These are phyloP conservation scores for Ochetophila trinervis DNA, from an alignment of 306 rosid species.

Conservation along the genomic window DNA sequence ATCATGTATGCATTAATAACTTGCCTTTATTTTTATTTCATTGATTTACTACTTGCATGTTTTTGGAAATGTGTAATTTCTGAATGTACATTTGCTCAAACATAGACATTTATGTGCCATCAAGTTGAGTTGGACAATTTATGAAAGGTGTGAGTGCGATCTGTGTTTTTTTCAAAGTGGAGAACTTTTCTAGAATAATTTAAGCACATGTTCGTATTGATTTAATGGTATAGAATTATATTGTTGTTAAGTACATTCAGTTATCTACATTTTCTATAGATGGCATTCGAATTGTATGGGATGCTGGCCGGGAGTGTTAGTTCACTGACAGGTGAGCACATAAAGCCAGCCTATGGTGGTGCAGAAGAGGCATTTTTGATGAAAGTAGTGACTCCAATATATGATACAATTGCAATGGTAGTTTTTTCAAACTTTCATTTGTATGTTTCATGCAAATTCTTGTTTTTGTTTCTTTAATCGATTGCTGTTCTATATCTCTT, in stretches of 20 bases:
- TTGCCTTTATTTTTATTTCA: neutral
- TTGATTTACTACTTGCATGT: neutral
- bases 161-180: too few relatives aligned
- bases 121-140: too few relatives aligned
- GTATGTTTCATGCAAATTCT: constrained; percentile 13
- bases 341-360: constrained; percentile 93
- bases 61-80: too few relatives aligned
- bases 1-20: constrained; percentile 61
- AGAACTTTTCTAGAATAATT: too few relatives aligned
- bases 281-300: constrained; percentile 97
- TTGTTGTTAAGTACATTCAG: neutral
- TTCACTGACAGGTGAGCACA: constrained; percentile 80
- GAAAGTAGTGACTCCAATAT: constrained; percentile 89
- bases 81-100: neutral
- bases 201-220: neutral
- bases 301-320: constrained; percentile 87
- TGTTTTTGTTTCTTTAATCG: constrained; percentile 12
- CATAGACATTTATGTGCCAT: too few relatives aligned
- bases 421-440: constrained; percentile 4
- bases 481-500: constrained; percentile 8
- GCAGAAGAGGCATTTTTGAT: constrained; percentile 66
- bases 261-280: constrained; percentile 33
- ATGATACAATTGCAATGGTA: constrained; percentile 74
- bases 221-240: neutral
- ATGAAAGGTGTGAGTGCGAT: too few relatives aligned